Base-by-base conservation (phyloP, 202 grass and related monocot species). In the Panicum hallii region DNA sequence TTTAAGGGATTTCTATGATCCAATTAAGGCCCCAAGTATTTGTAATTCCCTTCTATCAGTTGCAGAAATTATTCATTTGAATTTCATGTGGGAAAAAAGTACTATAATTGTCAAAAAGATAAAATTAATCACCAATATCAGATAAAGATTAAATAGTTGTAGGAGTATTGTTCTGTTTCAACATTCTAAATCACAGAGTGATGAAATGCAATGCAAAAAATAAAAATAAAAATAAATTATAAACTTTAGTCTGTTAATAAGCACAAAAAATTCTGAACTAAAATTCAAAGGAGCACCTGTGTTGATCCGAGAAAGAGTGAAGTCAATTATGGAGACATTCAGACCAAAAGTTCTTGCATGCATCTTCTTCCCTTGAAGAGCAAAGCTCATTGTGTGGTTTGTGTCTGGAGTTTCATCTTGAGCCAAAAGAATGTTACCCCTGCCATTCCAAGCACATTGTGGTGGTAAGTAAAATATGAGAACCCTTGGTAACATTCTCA, bases 271-370 rank as follows among this genome's bases (percentile, higher is more conserved):
- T 74, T 74, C 68, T 36, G 28, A 85, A 47, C n/a, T 41, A 50
- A 67, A 84, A 12, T 43, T 5, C 40, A 81, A 67, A 80, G 68
- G 46, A 47, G 28, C 43, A 95, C 96, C 93, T 73, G 96, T 92
- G 82, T 92, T 99, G 61, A 99, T 99, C 79, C 96, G 84, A 82
- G 96, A 99, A 85, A 99, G 96, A 11, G 93, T 99, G 54, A 99
- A 99, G 79, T 99, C 96, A 77, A 99, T 95, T 84, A 99, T 95
- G 15, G 90, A 90, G 70, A 94, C 36, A 19, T 63, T 86, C 67
- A 99, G 70, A 41, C 96, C 96, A 88, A 92, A 99, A 41, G 84
- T 91, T 76, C 58, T 79, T 67, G 84, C 84, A 63, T 42, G 65
- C 82, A 84, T 89, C 77, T 54, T 95, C 47, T 91, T 87, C 80